phyloP scores from a whole-genome alignment of 1,284 basidiomycete species.

The Malassezia globosa region DNA sequence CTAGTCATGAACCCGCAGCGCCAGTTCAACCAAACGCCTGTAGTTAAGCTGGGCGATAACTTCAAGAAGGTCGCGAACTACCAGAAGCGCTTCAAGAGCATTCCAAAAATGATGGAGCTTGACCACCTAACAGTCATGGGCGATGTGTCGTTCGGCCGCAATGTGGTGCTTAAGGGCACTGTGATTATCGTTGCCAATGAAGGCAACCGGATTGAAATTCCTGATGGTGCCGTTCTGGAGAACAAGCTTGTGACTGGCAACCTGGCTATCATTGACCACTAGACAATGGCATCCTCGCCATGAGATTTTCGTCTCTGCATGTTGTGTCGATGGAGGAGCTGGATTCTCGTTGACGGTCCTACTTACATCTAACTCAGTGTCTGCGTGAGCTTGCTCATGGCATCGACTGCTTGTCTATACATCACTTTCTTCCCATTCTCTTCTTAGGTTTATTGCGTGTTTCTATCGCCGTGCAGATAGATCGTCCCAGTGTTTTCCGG shows the following conservation, averaged over 20 bases:
- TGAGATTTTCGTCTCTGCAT: no score
- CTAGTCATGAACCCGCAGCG: conserved; percentile 59
- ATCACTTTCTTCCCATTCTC: no score
- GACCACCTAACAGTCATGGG: conserved; percentile 95
- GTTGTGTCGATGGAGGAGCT: no score
- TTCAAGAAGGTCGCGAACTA: conserved; percentile 80
- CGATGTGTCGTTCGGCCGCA: conserved; percentile 89
- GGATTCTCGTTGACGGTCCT: no score
- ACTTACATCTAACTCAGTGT: no score
- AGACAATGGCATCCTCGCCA: no score
- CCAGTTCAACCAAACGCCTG: conserved; percentile 71
- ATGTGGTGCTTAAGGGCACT: conserved; percentile 58
- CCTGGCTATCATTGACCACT: conserved; percentile 47
- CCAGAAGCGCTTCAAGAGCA: conserved; percentile 94
- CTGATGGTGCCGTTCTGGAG: conserved; percentile 86
- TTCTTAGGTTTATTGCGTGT: no score
- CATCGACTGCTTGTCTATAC: no score
- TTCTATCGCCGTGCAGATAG: no score
- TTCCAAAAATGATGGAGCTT: conserved; percentile 69
- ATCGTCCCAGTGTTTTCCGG: no score
- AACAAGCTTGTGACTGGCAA: conserved; percentile 56
- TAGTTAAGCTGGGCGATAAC: conserved; percentile 84
- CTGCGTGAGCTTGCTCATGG: no score
- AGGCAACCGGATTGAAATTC: conserved; percentile 86
- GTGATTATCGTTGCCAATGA: conserved; percentile 69